Base-by-base conservation (phyloP, 495 filamentous ascomycete species). In the Echria macrotheca region DNA sequence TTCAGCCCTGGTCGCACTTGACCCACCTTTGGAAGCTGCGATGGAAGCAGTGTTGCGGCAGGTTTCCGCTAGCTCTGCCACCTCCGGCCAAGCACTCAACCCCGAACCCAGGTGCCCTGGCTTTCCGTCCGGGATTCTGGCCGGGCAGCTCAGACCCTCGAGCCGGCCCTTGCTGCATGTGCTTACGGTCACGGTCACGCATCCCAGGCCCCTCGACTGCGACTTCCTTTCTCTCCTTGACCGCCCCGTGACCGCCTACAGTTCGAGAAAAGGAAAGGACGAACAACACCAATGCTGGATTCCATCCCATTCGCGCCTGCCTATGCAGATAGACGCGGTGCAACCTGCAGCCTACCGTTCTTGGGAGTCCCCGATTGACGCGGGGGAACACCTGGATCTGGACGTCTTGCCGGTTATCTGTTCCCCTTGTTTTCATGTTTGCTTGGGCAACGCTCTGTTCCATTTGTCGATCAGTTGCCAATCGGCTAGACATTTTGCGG, bases 1-100 rank as follows among this genome's bases (percentile, higher is more conserved):
- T n/a, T 41, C 38, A 41, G 38, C 38, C 38, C 38, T 41, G 38
- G 38, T 41, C 19, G 28, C 28, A 6, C 28, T 31, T 31, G 28
- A 31, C 28, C 38, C 38, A 41, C 38, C 38, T 22, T 14, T 24
- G 38, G 38, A 41, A 41, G 38, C 38, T 25, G 38, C 11, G 17
- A 41, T 21, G 38, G 21, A 41, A 17, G 5, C n/a, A 11, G 38
- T 22, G 18, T 22, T 24, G 24, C 8, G 38, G 19, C 12, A 21
- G 5, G 18, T 8, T 37, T 37, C 33, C 7, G 33, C 8, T 17
- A 6, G 8, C 33, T 37, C 12, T 23, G 38, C 22, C 19, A 21
- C 21, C 15, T 3, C 38, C 19, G 17, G 5, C 38, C 22, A 10
- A 5, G 1, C 19, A 19, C 4, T 12, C 21, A 10, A 21, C 19